Conservation (phyloP, 768 basidiomycete genomes). For the Mycena rosella region DNA sequence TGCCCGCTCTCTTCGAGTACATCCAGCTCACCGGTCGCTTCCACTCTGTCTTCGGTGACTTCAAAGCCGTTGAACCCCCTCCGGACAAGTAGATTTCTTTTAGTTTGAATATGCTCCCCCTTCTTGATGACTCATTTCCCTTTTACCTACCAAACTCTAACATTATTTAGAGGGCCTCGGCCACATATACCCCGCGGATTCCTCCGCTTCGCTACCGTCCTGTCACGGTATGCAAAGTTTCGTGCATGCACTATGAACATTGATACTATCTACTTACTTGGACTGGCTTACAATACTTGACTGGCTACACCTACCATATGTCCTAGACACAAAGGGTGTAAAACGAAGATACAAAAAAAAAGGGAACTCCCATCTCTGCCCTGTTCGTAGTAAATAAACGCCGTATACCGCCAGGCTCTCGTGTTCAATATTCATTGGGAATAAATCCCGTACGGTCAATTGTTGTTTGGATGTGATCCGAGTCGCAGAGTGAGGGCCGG, state of each 20-base stretch:
- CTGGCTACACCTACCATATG: background rate
- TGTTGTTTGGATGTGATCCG: too few relatives aligned
- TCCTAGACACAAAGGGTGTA: background rate
- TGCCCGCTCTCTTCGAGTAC: background rate
- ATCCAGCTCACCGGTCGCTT: background rate
- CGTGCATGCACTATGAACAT: background rate
- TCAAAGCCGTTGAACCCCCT: background rate
- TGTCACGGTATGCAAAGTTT: background rate
- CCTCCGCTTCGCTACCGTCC: background rate
- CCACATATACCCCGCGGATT: background rate
- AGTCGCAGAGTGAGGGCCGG: too few relatives aligned
- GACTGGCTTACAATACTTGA: background rate
- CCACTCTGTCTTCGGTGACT: slow-evolving; percentile 2
- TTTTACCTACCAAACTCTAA: background rate
- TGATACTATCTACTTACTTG: background rate
- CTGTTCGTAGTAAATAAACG: too few relatives aligned
- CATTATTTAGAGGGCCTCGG: background rate
- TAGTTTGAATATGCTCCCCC: too few relatives aligned
- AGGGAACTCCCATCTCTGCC: too few relatives aligned
- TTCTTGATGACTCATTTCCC: background rate
- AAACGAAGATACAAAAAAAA: background rate
- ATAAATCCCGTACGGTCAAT: too few relatives aligned
- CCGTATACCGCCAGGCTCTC: too few relatives aligned
- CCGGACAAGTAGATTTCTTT: background rate
- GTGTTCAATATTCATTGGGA: too few relatives aligned